Base-by-base conservation (phyloP, 1,284 basidiomycete species). In the Phlebopus sp. region DNA sequence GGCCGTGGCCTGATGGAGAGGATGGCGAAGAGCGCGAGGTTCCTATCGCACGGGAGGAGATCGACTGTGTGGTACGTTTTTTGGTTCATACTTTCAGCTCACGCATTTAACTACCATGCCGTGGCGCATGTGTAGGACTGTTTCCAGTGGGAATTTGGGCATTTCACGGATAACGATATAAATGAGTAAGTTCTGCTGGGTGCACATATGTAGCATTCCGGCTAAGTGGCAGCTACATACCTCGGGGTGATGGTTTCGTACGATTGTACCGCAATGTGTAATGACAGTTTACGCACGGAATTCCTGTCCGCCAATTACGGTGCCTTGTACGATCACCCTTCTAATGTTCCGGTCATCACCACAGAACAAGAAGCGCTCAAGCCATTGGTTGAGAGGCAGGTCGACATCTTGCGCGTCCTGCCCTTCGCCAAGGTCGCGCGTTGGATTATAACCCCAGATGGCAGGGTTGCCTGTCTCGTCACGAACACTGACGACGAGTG, bases 311-410 rank as follows among this genome's bases (percentile, higher is more conserved):
- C 92, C 92, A 29, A 97, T 82, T 27, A 82, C 65, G 39, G 73
- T 68, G 0, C 94, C 94, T 56, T 90, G 82, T 9, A 98, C 93
- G 66, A 87, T 96, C 17, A 97, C 95, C 43, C 75, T 74, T 30
- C 71, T 72, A 47, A 98, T 86, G 68, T 97, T 96, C 60, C 93
- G 75, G 66, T 95, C 86, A 66, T 97, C 94, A 6, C 90, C 91
- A 37, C 84, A 81, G 62, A 90, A 91, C 57, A 93, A 74, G 66
- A 92, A 91, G 52, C 77, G 70, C 65, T 90, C 86, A 48, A 91
- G 60, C 60, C 65, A 79, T 67, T 38, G 69, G 70, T 53, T 81
- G 73, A 54, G 83, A 59, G 50, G 63, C 56, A 53, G 60, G 46
- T 59, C 52, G 9, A 52, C 11, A 19, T 7, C 39, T 23, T 45